Evolutionary conservation across 192 early-diverging fungal species (phyloP), one percentile per base, ranked within the genome.

Genomic region (Podila minutissima): DNA sequence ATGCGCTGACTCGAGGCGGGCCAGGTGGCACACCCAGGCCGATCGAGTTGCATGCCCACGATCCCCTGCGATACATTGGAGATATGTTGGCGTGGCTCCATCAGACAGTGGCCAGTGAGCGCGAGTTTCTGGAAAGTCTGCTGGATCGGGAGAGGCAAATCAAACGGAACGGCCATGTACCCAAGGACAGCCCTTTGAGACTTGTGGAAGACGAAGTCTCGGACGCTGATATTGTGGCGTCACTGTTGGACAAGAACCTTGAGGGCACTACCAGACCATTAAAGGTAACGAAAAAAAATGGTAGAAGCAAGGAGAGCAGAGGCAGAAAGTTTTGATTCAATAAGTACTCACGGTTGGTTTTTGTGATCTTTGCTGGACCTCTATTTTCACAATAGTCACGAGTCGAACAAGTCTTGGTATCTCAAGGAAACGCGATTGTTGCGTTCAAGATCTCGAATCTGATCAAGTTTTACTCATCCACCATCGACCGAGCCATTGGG

Each of bases 31-130:
- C 90, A 37, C 93, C 95, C 9, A 83, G 94, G 49, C 97, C 97
- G 0, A 96, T 99, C 67, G 97, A 99, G 74, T 70, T 97, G 9
- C 95, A 97, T 75, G 95, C 97, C 0, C 94, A 92, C 57, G 97
- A 99, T 77, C 93, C 96, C 2, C 82, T 94, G 67, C 89, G 97
- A 37, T 99, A 97, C 73, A 89, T 95, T 41, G 97, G 97, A 24
- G 97, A 98, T 70, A 97, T 99, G 94, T 82, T 98, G 22, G 97
- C 96, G 0, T 99, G 97, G 97, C 75, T 97, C 2, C 97, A 99
- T 87, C 96, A 98, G 84, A 92, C 95, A 0, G 89, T 89, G 22
- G 95, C 96, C 6, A 89, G 92, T 10, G 97, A 98, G 78, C 84
- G 89, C 24, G 97, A 99, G 82, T 89, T 97, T 74, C 84, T 98